Percentiles rank a stretch among this genome's conserved stretches.
phyloP scores from a whole-genome alignment of 108 stramenopile species.

The Poteriospumella lacustris region DNA sequence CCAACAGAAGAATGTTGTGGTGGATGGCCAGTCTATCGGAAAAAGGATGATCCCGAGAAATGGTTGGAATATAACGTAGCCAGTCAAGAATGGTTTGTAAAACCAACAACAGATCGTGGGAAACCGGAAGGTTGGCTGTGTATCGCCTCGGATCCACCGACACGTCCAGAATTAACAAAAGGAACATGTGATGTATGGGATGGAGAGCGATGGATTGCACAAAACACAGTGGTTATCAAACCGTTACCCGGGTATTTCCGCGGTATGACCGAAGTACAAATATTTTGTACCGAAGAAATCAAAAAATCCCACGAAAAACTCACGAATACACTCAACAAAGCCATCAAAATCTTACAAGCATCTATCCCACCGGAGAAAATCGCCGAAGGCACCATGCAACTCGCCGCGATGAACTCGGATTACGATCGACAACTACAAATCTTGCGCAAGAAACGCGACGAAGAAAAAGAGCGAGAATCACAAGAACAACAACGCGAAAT shows the following conservation, averaged over 20 bases:
- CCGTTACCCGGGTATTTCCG: not conserved
- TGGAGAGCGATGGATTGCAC: not conserved
- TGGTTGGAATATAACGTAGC: slow-evolving; percentile 21
- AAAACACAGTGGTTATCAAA: not conserved
- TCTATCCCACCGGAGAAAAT: not conserved
- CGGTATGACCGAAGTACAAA: slow-evolving; percentile 9
- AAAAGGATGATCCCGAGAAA: slow-evolving; percentile 18
- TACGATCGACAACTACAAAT: not conserved
- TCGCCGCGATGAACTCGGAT: not conserved
- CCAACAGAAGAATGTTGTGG: slow-evolving; percentile 13
- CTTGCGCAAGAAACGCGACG: not conserved
- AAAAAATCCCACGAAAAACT: slow-evolving; percentile 7
- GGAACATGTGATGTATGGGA: slow-evolving; percentile 20
- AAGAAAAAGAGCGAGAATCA: not conserved
- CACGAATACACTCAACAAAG: not conserved
- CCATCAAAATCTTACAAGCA: not conserved
- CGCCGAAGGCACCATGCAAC: not conserved
- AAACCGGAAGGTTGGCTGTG: slow-evolving; percentile 16
- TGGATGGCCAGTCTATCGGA: slow-evolving; percentile 22
- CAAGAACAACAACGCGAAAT: no score
- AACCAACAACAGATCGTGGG: not conserved
- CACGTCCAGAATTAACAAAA: slow-evolving; percentile 1
- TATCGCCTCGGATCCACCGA: slow-evolving; percentile 8
- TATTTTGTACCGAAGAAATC: slow-evolving; percentile 16
- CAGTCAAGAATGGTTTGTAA: slow-evolving; percentile 13